These are phyloP conservation scores for Saccharum officinarum DNA, from an alignment of 176 grass and related monocot species.

Conservation along the genomic window DNA sequence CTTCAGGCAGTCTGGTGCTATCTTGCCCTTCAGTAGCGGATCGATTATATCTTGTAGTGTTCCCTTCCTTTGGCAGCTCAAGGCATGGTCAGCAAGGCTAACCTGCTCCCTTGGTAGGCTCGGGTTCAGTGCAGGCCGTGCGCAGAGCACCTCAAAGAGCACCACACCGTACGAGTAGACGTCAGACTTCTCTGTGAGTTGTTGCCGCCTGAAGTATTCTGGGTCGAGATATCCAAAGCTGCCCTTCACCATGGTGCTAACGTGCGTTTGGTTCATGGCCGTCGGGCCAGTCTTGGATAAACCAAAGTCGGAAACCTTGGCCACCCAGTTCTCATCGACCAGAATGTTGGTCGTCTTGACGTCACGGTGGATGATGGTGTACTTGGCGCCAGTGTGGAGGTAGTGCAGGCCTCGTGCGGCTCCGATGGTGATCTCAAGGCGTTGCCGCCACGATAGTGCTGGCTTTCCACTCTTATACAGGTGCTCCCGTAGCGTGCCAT, in stretches of 20 bases:
- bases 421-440: slow-evolving; percentile 79
- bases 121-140: slow-evolving; percentile 59
- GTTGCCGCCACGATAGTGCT: slow-evolving; percentile 58
- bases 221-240: slow-evolving; percentile 90
- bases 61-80: slow-evolving; percentile 49
- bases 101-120: slow-evolving; percentile 52
- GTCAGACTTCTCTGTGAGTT: slow-evolving; percentile 80
- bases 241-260: slow-evolving; percentile 90
- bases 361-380: slow-evolving; percentile 90
- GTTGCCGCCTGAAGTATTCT: slow-evolving; percentile 75
- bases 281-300: slow-evolving; percentile 75
- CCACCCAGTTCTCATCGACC: slow-evolving; percentile 67
- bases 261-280: slow-evolving; percentile 66
- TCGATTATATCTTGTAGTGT: slow-evolving; percentile 45
- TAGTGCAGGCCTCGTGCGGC: slow-evolving; percentile 76
- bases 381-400: slow-evolving; percentile 79
- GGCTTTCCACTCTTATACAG: slow-evolving; percentile 63
- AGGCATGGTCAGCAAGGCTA: slow-evolving; percentile 54
- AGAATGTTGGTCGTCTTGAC: slow-evolving; percentile 94
- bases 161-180: slow-evolving; percentile 86
- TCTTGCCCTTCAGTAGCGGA: slow-evolving; percentile 29
- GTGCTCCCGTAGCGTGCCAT: slow-evolving; percentile 54
- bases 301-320: slow-evolving; percentile 84
- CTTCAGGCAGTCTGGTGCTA: slow-evolving; percentile 43
- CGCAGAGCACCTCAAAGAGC: slow-evolving; percentile 77